Base-by-base conservation (phyloP, 805 yeast species). In the Wickerhamiella kurtzmanii region DNA sequence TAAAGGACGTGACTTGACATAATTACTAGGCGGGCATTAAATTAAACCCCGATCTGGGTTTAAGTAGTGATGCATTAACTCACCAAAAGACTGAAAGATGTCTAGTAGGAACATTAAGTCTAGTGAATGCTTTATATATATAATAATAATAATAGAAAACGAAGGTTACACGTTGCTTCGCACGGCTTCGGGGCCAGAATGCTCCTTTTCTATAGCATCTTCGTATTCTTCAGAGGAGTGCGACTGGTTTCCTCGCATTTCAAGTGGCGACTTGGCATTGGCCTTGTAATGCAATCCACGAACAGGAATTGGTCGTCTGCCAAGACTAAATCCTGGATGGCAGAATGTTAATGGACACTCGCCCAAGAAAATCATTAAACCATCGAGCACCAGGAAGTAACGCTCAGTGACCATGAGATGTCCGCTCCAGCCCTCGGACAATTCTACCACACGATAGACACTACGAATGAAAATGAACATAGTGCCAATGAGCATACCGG, bases 391-490 rank as follows among this genome's bases (percentile, higher is more conserved):
- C 59, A 80, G 65, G 55, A 80, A 74, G 55, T 73, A 78, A 41
- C 67, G 61, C 59, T 81, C 86, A 46, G 73, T 75, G 2, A 70
- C 66, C 43, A 82, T 80, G 13, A 86, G 65, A 48, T 62, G 68
- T 1, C 94, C 89, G 4, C 58, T 49, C 81, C 88, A 83, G 13
- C 88, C 89, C 57, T 78, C 76, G 2, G 77, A 62, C 48, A 86
- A 67, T 62, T 86, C 95, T 36, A 75, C 70, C 25, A 83, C 71
- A 59, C 95, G 73, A 63, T 82, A 85, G 38, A 79, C 66, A 53
- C 88, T 81, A 58, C 95, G 73, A 22, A 75, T 66, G 51, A 74
- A 79, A 20, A 85, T 70, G 39, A 76, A 70, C 2, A 74, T 19
- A 3, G 77, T 76, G 1, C 80, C 67, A 2, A 58, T 35, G 15